A percentile compares a stretch with the other conserved stretches of the same genome.
phyloP scores from a whole-genome alignment of 495 filamentous ascomycete species.

The Aspergillus sclerotiicarbonarius region DNA sequence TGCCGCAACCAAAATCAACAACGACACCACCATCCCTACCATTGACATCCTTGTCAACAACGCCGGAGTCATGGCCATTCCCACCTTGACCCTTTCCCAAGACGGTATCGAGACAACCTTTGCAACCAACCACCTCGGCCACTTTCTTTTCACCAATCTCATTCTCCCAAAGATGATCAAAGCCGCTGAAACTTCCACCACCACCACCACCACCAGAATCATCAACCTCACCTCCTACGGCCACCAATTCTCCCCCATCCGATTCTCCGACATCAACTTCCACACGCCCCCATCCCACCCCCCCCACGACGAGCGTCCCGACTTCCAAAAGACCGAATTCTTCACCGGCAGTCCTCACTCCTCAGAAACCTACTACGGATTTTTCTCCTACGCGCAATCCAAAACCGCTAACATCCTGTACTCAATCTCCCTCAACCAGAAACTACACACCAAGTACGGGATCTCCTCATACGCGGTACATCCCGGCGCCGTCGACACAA shows the following conservation, averaged over 20 bases:
- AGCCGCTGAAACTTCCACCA: background rate
- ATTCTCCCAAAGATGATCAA: slow-evolving; percentile 47
- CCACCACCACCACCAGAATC: background rate
- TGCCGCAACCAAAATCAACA: slow-evolving; percentile 49
- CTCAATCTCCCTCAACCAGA: slow-evolving; percentile 37
- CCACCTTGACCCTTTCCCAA: slow-evolving; percentile 27
- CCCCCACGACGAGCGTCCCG: background rate
- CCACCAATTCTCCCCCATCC: slow-evolving; percentile 38
- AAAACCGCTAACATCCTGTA: slow-evolving; percentile 54
- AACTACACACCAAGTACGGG: background rate
- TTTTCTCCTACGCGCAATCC: slow-evolving; percentile 46
- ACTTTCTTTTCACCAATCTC: slow-evolving; percentile 59
- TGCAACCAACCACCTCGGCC: slow-evolving; percentile 55
- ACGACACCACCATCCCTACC: slow-evolving; percentile 40
- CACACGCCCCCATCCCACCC: slow-evolving; percentile 9
- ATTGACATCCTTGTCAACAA: slow-evolving; percentile 72
- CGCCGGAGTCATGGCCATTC: slow-evolving; percentile 61
- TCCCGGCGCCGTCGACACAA: background rate
- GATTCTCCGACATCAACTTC: slow-evolving; percentile 57
- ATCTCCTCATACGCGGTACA: background rate
- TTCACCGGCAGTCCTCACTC: slow-evolving; percentile 19
- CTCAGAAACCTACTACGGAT: slow-evolving; percentile 44
- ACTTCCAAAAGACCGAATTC: background rate
- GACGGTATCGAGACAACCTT: slow-evolving; percentile 55
- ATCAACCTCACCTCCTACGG: slow-evolving; percentile 34